Evolutionary conservation across 2,329 filamentous ascomycete species (phyloP), one percentile per base, ranked within the genome.

Genomic region (Volutella citrinella): DNA sequence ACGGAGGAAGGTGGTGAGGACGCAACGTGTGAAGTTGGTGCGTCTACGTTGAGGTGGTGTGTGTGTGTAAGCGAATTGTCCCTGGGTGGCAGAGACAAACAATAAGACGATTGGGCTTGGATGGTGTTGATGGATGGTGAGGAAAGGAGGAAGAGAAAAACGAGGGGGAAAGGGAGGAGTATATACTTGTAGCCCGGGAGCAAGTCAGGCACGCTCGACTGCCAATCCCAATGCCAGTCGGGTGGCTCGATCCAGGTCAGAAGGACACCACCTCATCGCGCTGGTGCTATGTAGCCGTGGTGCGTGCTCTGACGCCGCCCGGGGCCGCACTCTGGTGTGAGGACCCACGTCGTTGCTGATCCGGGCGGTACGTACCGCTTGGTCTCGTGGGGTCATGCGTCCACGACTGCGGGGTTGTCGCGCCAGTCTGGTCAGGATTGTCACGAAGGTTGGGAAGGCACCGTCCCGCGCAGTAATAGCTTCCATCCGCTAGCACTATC

Each of bases 1-100:
- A n/a, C n/a, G 24, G 38, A 37, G 34, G 55, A 52, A 43, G 50
- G 40, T 57, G 41, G 43, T 45, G 32, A 37, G 40, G 32, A 34
- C 35, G 43, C 40, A 43, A 37, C 27, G 30, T 40, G 44, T 34
- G 39, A 33, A 30, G 29, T 45, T 30, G 32, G 28, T 15, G 29
- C 37, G 42, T 43, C 28, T 33, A 32, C 27, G 40, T 33, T 37
- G 28, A 27, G 37, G 29, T 34, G 27, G 27, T 13, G 24, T 30
- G 32, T 40, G 37, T 36, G 32, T 40, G n/a, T n/a, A 31, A 42
- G 36, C n/a, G n/a, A n/a, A n/a, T n/a, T n/a, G n/a, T n/a, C 27
- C 29, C 27, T 22, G 20, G 28, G 36, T 31, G 31, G 30, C 40
- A 37, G 42, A 30, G 27, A 42, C 41, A 46, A 34, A 32, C 32